These are phyloP conservation scores for Graphiopsis chlorocephala DNA, from an alignment of 2,329 filamentous ascomycete genomes.

Conservation along the genomic window DNA sequence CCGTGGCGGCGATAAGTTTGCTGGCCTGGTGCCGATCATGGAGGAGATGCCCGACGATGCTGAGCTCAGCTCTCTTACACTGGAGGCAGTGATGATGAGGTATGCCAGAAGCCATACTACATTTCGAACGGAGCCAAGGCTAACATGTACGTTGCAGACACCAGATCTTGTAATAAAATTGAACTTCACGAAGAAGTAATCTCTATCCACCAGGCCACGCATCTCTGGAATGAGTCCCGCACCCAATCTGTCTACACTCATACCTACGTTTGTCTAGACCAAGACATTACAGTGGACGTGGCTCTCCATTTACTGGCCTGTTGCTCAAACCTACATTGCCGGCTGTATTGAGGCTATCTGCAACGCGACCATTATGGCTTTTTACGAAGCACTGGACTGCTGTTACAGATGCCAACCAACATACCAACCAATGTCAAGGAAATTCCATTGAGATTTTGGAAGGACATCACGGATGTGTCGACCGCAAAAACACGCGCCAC, in stretches of 20 bases:
- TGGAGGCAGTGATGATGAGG: conserved; percentile 58
- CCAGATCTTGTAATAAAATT: conserved; percentile 12
- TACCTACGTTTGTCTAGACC: neutral
- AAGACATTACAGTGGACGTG: neutral
- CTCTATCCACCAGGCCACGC: neutral
- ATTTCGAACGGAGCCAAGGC: neutral
- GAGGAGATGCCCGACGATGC: conserved; percentile 72
- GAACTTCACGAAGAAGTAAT: neutral
- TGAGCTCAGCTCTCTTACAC: conserved; percentile 49
- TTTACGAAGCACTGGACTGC: neutral
- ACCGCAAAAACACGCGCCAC: neutral
- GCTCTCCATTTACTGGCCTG: neutral
- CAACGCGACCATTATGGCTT: neutral
- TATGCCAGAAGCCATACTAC: conserved; percentile 35
- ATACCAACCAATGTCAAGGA: neutral
- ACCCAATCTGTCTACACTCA: neutral
- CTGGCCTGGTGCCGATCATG: conserved; percentile 81
- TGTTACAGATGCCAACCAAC: neutral
- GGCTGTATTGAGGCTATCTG: neutral
- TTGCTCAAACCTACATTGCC: neutral
- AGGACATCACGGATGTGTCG: neutral
- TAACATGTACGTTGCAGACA: conserved; percentile 11
- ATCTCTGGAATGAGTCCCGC: neutral
- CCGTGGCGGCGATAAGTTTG: conserved; percentile 83
- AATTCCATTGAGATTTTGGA: neutral